A percentile compares a stretch with the other conserved stretches of the same genome.
Conservation (phyloP, 2,329 filamentous ascomycete species). For the Pseudocercospora musae region DNA sequence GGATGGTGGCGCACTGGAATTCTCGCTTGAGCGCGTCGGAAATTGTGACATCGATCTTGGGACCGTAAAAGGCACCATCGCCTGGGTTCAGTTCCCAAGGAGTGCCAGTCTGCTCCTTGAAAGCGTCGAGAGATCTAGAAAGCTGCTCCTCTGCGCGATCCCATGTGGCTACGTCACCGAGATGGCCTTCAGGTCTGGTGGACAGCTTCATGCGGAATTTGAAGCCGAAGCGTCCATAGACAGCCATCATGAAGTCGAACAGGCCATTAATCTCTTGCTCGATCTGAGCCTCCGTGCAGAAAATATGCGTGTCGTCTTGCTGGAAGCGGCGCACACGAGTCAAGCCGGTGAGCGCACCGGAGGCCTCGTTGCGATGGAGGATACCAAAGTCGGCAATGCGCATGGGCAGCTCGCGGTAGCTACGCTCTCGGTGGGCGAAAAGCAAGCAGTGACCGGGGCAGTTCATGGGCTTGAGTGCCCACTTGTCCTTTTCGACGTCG, state of each 20-base stretch:
- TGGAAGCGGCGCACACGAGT: conserved; percentile 92
- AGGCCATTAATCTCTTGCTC: conserved; percentile 72
- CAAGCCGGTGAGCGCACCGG: conserved; percentile 82
- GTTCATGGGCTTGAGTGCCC: conserved; percentile 95
- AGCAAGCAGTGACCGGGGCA: conserved; percentile 92
- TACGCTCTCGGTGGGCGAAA: conserved; percentile 77
- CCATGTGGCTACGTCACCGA: conserved; percentile 86
- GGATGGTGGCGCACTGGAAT: conserved; percentile 89
- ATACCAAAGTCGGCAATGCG: conserved; percentile 95
- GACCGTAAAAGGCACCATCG: conserved; percentile 96
- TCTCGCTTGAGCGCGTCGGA: conserved; percentile 81
- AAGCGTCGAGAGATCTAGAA: conserved; percentile 73
- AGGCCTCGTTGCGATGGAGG: conserved; percentile 91
- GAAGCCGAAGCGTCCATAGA: conserved; percentile 82
- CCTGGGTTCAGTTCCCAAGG: conserved; percentile 90
- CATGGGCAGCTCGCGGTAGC: conserved; percentile 85
- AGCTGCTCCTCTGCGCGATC: conserved; percentile 80
- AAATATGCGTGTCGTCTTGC: conserved; percentile 95
- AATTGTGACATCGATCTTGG: conserved; percentile 97
- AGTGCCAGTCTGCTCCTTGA: conserved; percentile 60
- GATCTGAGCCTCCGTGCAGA: conserved; percentile 81
- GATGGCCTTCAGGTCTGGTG: conserved; percentile 82
- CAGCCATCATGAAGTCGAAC: conserved; percentile 79
- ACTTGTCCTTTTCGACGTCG: conserved; percentile 75
- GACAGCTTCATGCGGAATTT: conserved; percentile 93